These are phyloP conservation scores for Ophiostoma triangulosporum DNA, from an alignment of 2,329 filamentous ascomycete species.

Conservation along the genomic window DNA sequence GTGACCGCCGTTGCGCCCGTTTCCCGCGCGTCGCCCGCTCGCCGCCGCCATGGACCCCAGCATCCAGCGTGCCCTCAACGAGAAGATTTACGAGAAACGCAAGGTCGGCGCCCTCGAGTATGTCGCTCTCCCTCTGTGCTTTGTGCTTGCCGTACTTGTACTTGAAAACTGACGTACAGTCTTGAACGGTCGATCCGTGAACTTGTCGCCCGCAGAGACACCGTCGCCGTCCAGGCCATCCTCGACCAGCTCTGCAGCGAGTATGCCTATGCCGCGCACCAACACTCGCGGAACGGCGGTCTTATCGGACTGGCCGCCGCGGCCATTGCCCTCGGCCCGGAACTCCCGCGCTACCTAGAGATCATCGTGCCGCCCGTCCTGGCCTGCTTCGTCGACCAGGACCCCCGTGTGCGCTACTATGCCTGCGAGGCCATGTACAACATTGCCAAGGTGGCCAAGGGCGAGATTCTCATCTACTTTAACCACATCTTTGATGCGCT, in stretches of 20 bases:
- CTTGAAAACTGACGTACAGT: slow-evolving; percentile 29
- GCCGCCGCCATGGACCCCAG: slow-evolving; percentile 60
- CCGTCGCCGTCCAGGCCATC: slow-evolving; percentile 69
- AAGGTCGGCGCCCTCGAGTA: slow-evolving; percentile 95
- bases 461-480: slow-evolving; percentile 92
- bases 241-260: slow-evolving; percentile 96
- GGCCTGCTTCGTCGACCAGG: slow-evolving; percentile 94
- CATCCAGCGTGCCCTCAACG: slow-evolving; percentile 83
- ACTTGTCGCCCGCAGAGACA: slow-evolving; percentile 61
- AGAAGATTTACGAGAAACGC: slow-evolving; percentile 97
- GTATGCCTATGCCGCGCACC: slow-evolving; percentile 93
- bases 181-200: slow-evolving; percentile 86
- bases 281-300: slow-evolving; percentile 91
- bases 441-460: slow-evolving; percentile 97
- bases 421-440: slow-evolving; percentile 99
- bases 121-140: slow-evolving; percentile 21
- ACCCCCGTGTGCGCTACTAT: slow-evolving; percentile 94
- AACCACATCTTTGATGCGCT: slow-evolving; percentile 97
- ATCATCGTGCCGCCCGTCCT: slow-evolving; percentile 93
- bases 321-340: slow-evolving; percentile 83
- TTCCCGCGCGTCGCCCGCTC: not conserved
- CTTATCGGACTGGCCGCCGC: slow-evolving; percentile 91
- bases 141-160: not conserved
- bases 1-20: not conserved
- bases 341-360: slow-evolving; percentile 80